Evolutionary conservation across 257 asterid species (phyloP).

Genomic region (Salvia splendens): DNA sequence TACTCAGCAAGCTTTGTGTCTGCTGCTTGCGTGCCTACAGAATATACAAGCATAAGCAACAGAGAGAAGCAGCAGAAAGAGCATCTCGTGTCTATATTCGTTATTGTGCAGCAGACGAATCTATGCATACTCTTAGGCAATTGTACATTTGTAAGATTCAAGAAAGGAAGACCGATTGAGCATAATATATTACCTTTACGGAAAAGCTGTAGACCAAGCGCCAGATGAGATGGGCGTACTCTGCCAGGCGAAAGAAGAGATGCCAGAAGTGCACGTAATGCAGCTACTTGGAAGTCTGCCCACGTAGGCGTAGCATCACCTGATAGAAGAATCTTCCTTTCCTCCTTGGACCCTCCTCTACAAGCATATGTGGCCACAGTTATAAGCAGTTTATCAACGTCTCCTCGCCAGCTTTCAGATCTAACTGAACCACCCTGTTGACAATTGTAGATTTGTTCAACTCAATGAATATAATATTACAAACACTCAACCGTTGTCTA

Average conservation of each 20-base stretch:
- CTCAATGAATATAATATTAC: conserved; percentile 22
- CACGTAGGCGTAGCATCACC: conserved; percentile 43
- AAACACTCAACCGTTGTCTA: neutral
- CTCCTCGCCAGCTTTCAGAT: conserved; percentile 71
- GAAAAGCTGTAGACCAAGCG: conserved; percentile 64
- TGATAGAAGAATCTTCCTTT: conserved; percentile 32
- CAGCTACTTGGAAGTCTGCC: conserved; percentile 70
- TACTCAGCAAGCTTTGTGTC: conserved; percentile 59
- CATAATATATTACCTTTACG: conserved; percentile 54
- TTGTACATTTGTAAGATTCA: neutral
- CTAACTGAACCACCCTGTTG: conserved; percentile 74
- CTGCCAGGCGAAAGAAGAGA: conserved; percentile 83
- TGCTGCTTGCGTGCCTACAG: conserved; percentile 59
- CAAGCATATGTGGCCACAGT: conserved; percentile 65
- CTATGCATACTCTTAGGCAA: conserved; percentile 1
- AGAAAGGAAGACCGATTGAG: conserved; percentile 15
- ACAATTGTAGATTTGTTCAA: conserved; percentile 17
- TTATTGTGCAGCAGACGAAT: conserved; percentile 14
- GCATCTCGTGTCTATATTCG: neutral
- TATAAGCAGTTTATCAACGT: conserved; percentile 67
- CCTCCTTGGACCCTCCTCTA: conserved; percentile 61
- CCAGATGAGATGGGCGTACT: conserved; percentile 66
- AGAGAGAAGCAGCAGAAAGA: conserved; percentile 10
- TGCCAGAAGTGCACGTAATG: conserved; percentile 83
- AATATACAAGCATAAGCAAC: conserved; percentile 13